Conservation (phyloP, 2,329 filamentous ascomycete species). For the Monilinia fructicola region DNA sequence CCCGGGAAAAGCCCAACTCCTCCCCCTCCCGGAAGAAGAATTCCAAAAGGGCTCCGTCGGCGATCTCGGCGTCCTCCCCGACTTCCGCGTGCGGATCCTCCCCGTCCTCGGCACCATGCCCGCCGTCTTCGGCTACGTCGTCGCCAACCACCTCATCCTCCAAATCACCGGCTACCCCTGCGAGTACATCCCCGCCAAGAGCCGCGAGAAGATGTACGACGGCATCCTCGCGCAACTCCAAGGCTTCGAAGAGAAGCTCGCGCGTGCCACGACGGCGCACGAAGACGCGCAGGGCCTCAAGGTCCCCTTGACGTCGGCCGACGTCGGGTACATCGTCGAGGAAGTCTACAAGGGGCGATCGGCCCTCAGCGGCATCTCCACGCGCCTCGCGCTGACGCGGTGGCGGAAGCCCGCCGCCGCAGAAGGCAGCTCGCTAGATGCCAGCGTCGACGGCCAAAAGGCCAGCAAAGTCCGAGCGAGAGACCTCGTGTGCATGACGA, state of each 20-base stretch:
- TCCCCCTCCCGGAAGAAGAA: constrained; percentile 85
- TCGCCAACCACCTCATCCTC: constrained; percentile 90
- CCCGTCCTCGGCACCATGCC: constrained; percentile 97
- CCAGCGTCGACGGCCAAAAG: constrained; percentile 71
- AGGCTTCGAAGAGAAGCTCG: constrained; percentile 70
- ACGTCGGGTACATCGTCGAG: constrained; percentile 85
- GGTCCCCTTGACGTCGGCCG: constrained; percentile 72
- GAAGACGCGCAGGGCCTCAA: constrained; percentile 66
- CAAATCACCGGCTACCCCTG: constrained; percentile 78
- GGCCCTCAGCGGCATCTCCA: constrained; percentile 76
- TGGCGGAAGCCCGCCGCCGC: constrained; percentile 65
- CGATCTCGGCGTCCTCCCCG: constrained; percentile 83
- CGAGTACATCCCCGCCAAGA: constrained; percentile 79
- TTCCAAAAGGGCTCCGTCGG: constrained; percentile 81
- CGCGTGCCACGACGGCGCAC: constrained; percentile 51
- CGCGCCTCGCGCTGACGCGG: constrained; percentile 73
- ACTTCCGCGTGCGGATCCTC: constrained; percentile 92
- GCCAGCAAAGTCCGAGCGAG: constrained; percentile 65
- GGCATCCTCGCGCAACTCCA: constrained; percentile 75
- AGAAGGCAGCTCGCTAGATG: constrained; percentile 57
- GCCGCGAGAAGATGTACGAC: constrained; percentile 89
- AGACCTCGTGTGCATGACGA: constrained; percentile 87
- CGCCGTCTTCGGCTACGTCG: constrained; percentile 87
- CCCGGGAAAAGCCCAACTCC: constrained; percentile 84
- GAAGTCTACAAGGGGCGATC: constrained; percentile 86